Evolutionary conservation across 2,329 filamentous ascomycete species (phyloP), one percentile per base, ranked within the genome.

Genomic region (Blastomyces gilchristii): DNA sequence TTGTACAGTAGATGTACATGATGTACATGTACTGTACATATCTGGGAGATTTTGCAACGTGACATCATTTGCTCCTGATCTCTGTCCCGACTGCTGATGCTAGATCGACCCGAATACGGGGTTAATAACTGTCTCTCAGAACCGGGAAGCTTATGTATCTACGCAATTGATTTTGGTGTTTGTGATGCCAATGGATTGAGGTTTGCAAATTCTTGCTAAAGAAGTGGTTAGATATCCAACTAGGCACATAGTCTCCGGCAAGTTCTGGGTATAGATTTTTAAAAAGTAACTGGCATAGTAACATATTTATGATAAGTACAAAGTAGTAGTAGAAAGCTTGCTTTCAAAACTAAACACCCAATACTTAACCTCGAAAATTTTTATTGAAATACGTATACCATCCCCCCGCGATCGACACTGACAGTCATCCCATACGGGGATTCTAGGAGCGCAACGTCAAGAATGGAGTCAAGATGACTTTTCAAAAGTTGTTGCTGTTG

Each of bases 391-490:
- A 97, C 87, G 80, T 94, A 96, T 56, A 97, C 86, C 73, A 93
- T 87, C 0, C 94, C 94, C 49, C 87, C 89, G 69, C 93, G 82
- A 79, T 99, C 94, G 62, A 89, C 92, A 68, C 89, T 95, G 59
- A 97, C 82, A 43, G 92, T 88, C 90, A 97, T 97, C 4, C 88
- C 89, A 74, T 96, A 97, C 31, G 94, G 94, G 67, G 85, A 82
- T 78, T 97, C 91, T 68, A 99, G 75, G 71, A 97, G 78, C n/a
- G 88, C 88, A 68, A 97, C 86, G 76, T 97, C 93, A 71, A 89
- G 83, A 64, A 99, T 87, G 3, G 86, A 86, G 76, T 99, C 94
- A 70, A 97, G 75, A 76, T 99, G 94, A 64, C 88, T 90, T 72
- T 86, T 88, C 63, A 97, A 77, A 68, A 99, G 75, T 75, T 91